A percentile compares a stretch with the other conserved stretches of the same genome.
These are phyloP conservation scores for Carex arenaria DNA, from an alignment of 202 grass and related monocot genomes.

Conservation along the genomic window DNA sequence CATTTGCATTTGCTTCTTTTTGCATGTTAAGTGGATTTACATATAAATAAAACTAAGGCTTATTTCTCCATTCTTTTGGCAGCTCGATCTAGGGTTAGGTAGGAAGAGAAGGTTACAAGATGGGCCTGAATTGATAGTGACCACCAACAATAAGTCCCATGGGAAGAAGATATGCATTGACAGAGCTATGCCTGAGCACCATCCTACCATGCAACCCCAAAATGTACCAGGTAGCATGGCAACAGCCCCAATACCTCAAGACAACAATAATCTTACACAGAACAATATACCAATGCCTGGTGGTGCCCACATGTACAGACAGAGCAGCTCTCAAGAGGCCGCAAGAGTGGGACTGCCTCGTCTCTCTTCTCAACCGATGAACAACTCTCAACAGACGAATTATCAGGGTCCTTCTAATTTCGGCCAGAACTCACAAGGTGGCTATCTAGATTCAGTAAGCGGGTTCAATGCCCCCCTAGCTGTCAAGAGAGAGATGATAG, in stretches of 20 bases:
- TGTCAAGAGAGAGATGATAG: conserved; percentile 73
- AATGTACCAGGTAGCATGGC: not conserved
- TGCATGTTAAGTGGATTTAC: conserved; percentile 24
- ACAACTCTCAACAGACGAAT: conserved; percentile 28
- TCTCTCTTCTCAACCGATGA: conserved; percentile 52
- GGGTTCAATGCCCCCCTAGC: conserved; percentile 43
- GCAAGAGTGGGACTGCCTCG: conserved; percentile 40
- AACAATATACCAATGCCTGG: conserved; percentile 29
- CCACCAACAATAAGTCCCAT: conserved; percentile 63
- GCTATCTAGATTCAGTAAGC: conserved; percentile 39
- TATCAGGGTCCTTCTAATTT: conserved; percentile 47
- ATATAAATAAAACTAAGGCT: conserved; percentile 18
- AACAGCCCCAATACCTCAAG: not conserved
- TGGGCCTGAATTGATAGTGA: conserved; percentile 59
- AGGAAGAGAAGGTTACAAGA: conserved; percentile 69
- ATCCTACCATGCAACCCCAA: conserved; percentile 6
- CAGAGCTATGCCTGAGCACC: conserved; percentile 21
- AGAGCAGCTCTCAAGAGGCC: conserved; percentile 49
- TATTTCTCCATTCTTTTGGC: conserved; percentile 33
- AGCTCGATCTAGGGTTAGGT: conserved; percentile 84
- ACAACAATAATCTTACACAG: not conserved
- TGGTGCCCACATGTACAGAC: conserved; percentile 38
- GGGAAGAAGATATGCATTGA: conserved; percentile 82
- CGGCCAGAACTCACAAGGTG: conserved; percentile 37
- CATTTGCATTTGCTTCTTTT: conserved; percentile 16